Percentiles rank a stretch among this genome's conserved stretches.
Conservation (phyloP, 202 grass and related monocot genomes). For the Alloteropsis angusta region DNA sequence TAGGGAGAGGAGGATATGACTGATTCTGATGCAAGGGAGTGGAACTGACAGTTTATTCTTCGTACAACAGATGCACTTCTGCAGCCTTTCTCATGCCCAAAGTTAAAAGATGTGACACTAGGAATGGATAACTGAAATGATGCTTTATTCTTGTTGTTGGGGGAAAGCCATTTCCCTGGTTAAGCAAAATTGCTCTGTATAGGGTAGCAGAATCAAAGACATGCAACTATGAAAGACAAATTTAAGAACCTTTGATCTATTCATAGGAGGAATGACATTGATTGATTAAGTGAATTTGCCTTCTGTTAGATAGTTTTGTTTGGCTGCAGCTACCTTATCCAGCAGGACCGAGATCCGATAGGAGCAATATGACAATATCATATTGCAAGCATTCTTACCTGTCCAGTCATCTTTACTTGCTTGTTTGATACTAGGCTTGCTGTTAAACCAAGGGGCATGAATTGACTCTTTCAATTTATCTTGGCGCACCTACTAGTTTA, state of each 20-base stretch:
- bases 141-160: background rate
- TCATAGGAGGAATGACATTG: background rate
- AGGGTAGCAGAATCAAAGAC: background rate
- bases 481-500: background rate
- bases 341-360: background rate
- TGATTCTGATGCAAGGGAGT: background rate
- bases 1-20: background rate
- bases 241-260: background rate
- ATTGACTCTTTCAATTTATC: background rate
- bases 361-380: background rate
- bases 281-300: background rate
- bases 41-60: conserved; percentile 8
- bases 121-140: background rate
- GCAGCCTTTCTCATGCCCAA: background rate
- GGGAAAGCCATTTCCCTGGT: background rate
- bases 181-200: background rate
- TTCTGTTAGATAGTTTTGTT: background rate
- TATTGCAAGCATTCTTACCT: background rate
- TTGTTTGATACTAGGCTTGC: background rate
- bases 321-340: background rate
- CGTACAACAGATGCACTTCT: background rate
- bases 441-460: background rate
- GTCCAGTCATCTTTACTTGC: background rate
- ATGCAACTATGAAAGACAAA: background rate
- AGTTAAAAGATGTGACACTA: background rate